A percentile compares a stretch with the other conserved stretches of the same genome.
These are phyloP conservation scores for Hygrophila difformis DNA, from an alignment of 257 asterid genomes.

Conservation along the genomic window DNA sequence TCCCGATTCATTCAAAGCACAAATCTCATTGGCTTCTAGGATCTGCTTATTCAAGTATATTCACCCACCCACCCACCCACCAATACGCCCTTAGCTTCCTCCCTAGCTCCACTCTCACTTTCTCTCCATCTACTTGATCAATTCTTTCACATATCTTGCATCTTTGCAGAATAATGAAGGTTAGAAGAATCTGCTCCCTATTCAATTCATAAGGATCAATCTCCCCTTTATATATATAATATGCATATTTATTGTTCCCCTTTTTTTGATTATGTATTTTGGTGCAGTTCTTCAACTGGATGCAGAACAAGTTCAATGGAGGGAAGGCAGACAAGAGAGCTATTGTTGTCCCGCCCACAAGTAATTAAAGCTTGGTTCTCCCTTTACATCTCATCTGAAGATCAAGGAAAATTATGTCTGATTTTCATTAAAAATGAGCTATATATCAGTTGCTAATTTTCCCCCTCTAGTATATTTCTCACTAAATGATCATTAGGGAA, in stretches of 20 bases:
- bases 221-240: no score
- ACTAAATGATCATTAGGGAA: no score
- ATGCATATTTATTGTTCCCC: background rate
- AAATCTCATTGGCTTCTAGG: constrained; percentile 57
- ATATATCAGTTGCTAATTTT: background rate
- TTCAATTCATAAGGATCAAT: no score
- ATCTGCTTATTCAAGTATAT: constrained; percentile 34
- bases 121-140: background rate
- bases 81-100: no score
- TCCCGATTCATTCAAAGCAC: no score
- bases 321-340: constrained; percentile 20
- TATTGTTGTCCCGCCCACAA: constrained; percentile 16
- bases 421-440: no score
- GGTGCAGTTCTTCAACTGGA: constrained; percentile 54
- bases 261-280: constrained; percentile 1
- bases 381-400: no score
- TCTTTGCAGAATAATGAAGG: no score
- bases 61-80: background rate
- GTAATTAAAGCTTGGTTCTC: no score
- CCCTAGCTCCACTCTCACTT: background rate
- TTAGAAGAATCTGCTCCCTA: no score
- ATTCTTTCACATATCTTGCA: no score
- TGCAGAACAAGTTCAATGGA: constrained; percentile 50
- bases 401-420: no score
- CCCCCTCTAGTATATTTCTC: background rate